Base-by-base conservation (phyloP, 2,329 filamentous ascomycete genomes). In the Talaromyces sp. region DNA sequence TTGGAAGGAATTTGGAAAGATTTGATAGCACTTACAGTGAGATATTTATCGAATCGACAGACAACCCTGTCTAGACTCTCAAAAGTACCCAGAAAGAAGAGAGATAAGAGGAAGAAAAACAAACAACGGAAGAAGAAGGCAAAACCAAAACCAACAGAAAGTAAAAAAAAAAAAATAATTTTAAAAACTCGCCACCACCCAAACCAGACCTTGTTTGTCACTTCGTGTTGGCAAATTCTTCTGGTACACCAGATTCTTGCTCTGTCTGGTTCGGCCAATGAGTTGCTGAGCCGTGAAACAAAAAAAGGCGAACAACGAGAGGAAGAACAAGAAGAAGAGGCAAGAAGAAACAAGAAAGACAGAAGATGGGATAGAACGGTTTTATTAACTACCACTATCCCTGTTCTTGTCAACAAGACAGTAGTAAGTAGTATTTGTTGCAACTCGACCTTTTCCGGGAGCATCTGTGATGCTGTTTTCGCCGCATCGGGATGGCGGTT, bases 401-500 rank as follows among this genome's bases (percentile, higher is more conserved):
- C 12, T 14, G 21, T 19, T 19, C 43, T 46, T 19, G 51, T 31
- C 31, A 35, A 27, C 24, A 32, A 7, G 2, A 5, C 50, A 8
- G 4, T n/a, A 12, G 27, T 12, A 52, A 17, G n/a, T n/a, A 26
- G 26, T 35, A 31, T 55, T 35, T 55, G 53, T 35, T 35, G 24
- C 53, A 31, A 43, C 29, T 38, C 53, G 53, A 38, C 31, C 35
- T 55, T 55, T 55, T 35, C 29, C 35, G 35, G 52, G 48, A 51
- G 24, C 48, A 24, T 51, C 21, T 1, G 11, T 0, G 14, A n/a
- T n/a, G 35, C 7, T 38, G 14, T 38, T 17, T 4, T 38, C 12
- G 54, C 58, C 53, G 58, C 52, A 59, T 59, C 41, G 27, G 58
- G 58, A 29, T 24, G 26, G 29, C n/a, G n/a, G 29, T 7, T 3